phyloP scores from a whole-genome alignment of 2,329 filamentous ascomycete genomes.

The Mycosphaerelloides madeirae region DNA sequence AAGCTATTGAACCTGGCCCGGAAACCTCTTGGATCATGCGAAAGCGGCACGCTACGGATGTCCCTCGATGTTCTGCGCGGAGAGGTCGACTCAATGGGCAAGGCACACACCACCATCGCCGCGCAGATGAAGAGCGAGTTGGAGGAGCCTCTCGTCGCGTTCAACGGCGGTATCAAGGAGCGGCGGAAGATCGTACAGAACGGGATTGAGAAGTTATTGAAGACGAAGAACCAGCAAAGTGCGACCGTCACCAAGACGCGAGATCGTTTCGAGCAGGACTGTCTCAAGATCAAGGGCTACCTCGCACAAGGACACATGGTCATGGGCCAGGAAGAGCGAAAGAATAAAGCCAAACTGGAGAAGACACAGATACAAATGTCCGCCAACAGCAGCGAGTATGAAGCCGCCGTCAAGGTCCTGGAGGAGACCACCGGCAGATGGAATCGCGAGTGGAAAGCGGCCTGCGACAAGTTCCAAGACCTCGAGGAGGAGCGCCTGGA shows the following conservation, averaged over 20 bases:
- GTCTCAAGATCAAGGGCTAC: conserved; percentile 96
- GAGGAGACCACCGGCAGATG: conserved; percentile 93
- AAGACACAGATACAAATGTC: conserved; percentile 97
- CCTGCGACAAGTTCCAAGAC: conserved; percentile 97
- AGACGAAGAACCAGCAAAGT: conserved; percentile 89
- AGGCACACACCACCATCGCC: conserved; percentile 85
- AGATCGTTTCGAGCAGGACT: conserved; percentile 95
- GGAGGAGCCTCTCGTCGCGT: conserved; percentile 87
- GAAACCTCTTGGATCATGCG: conserved; percentile 83
- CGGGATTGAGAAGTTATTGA: conserved; percentile 89
- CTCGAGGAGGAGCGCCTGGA: conserved; percentile 95
- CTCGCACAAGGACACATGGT: conserved; percentile 99
- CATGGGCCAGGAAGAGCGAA: conserved; percentile 97
- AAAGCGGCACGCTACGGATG: conserved; percentile 73
- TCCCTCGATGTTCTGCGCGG: conserved; percentile 84
- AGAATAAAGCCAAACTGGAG: conserved; percentile 97
- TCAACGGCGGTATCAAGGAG: conserved; percentile 93
- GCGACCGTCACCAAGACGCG: conserved; percentile 87
- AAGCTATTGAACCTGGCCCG: conserved; percentile 81
- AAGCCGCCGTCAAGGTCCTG: conserved; percentile 83
- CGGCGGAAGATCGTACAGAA: conserved; percentile 92
- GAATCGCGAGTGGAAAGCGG: conserved; percentile 98
- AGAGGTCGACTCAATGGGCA: conserved; percentile 89
- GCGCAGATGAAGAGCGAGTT: conserved; percentile 93
- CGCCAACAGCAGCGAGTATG: conserved; percentile 86